A percentile compares a stretch with the other conserved stretches of the same genome.
Evolutionary conservation across 441 rosid genomes (phyloP).

Genomic region (Pelargonium cotyledonis): DNA sequence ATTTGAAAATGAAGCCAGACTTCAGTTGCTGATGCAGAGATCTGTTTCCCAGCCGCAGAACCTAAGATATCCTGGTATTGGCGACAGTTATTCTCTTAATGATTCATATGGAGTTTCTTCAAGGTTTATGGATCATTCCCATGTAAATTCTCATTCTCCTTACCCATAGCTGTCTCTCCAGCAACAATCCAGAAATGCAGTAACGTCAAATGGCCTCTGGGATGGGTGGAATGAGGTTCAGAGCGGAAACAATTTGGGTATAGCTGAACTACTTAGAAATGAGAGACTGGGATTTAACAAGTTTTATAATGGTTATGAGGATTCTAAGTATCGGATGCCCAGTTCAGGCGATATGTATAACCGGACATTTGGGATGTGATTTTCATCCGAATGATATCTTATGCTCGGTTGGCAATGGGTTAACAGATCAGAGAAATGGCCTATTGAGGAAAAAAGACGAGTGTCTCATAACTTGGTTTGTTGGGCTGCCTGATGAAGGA

Average conservation of each 20-base stretch:
- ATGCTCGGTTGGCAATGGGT: constrained; percentile 24
- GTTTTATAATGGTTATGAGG: constrained; percentile 58
- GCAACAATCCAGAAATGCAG: constrained; percentile 49
- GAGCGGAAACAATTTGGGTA: constrained; percentile 44
- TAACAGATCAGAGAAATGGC: constrained; percentile 16
- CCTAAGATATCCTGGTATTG: constrained; percentile 43
- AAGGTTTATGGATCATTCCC: constrained; percentile 63
- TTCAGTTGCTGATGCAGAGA: constrained; percentile 60
- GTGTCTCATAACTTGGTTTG: constrained; percentile 25
- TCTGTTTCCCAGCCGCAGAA: constrained; percentile 54
- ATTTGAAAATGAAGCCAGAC: constrained; percentile 63
- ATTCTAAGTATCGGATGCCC: constrained; percentile 61
- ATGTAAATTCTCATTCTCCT: constrained; percentile 41
- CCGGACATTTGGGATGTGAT: constrained; percentile 76
- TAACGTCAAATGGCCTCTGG: constrained; percentile 71
- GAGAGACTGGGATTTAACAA: constrained; percentile 70
- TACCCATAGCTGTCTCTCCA: constrained; percentile 49
- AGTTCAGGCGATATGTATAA: constrained; percentile 64
- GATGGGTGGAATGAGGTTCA: constrained; percentile 72
- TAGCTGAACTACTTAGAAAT: constrained; percentile 66
- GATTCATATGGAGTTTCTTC: constrained; percentile 65
- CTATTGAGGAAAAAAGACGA: not conserved
- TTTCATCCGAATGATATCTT: constrained; percentile 17
- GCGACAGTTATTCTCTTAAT: constrained; percentile 42
- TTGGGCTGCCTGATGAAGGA: constrained; percentile 35